Conservation (phyloP, 2,329 filamentous ascomycete species). For the Penicillium sp. region DNA sequence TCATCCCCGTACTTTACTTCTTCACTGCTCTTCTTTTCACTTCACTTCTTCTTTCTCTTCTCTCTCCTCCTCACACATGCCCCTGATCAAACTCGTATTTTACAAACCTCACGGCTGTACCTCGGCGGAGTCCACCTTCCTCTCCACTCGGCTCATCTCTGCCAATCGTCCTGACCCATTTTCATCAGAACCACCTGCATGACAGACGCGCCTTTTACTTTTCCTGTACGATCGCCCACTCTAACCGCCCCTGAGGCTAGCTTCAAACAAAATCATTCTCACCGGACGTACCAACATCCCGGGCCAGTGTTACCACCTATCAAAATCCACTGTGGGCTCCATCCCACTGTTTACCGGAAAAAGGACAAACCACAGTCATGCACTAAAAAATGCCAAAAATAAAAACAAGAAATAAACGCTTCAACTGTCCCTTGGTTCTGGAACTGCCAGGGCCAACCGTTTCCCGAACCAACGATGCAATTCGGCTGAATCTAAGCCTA, state of each 20-base stretch:
- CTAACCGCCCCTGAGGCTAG: slow-evolving; percentile 15
- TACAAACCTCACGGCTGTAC: slow-evolving; percentile 4
- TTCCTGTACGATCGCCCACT: slow-evolving; percentile 5
- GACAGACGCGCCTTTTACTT: slow-evolving; percentile 6
- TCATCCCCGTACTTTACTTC: background rate
- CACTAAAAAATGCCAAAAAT: slow-evolving; percentile 1
- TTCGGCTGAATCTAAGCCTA: slow-evolving; percentile 4
- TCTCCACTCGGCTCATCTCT: slow-evolving; percentile 4
- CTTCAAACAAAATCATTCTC: slow-evolving; percentile 18
- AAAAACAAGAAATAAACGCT: slow-evolving; percentile 13
- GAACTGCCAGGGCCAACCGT: slow-evolving; percentile 19
- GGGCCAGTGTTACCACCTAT: slow-evolving; percentile 6
- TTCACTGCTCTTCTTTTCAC: background rate
- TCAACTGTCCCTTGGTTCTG: slow-evolving; percentile 19
- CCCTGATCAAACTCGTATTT: background rate
- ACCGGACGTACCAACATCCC: slow-evolving; percentile 11
- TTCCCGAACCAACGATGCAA: slow-evolving; percentile 6
- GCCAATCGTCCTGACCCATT: slow-evolving; percentile 2
- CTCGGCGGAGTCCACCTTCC: background rate
- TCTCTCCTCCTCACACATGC: background rate
- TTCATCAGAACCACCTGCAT: slow-evolving; percentile 6
- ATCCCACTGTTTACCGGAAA: slow-evolving; percentile 6
- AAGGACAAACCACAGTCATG: slow-evolving; percentile 5
- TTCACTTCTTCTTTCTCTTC: background rate
- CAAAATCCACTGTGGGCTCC: slow-evolving; percentile 1